phyloP scores from a whole-genome alignment of 371 early-diverging fungal species.

The Mucor sp. region DNA sequence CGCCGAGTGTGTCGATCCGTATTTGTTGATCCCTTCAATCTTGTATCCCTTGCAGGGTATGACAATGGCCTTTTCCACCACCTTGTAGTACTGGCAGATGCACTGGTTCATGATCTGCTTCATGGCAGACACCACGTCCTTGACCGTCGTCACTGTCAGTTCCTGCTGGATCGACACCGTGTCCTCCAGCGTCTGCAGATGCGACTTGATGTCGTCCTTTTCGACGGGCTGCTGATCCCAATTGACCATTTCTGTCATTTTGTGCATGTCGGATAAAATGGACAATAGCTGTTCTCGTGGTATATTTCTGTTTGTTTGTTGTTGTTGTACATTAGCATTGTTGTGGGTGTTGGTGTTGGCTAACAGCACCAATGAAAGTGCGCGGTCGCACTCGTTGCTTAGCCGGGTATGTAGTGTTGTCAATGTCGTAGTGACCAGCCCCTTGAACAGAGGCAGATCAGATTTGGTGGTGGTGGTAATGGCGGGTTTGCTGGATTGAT shows the following conservation, averaged over 20 bases:
- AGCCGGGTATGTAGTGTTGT: constrained; percentile 49
- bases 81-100: constrained; percentile 37
- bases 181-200: constrained; percentile 5
- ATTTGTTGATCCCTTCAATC: constrained; percentile 40
- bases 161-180: constrained; percentile 7
- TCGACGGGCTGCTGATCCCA: constrained; percentile 22
- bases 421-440: constrained; percentile 43
- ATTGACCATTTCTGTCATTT: constrained; percentile 52
- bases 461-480: neutral
- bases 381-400: constrained; percentile 40
- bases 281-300: constrained; percentile 30
- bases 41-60: constrained; percentile 40
- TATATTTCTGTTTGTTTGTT: neutral
- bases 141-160: constrained; percentile 20
- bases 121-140: constrained; percentile 30
- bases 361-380: constrained; percentile 21
- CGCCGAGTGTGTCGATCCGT: neutral
- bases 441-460: constrained; percentile 23
- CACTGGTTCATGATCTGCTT: constrained; percentile 40
- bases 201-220: constrained; percentile 7
- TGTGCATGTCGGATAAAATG: constrained; percentile 35
- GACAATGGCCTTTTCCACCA: constrained; percentile 40
- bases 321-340: neutral
- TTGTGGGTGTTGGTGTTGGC: constrained; percentile 11
- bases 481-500: constrained; percentile 4